Evolutionary conservation across 441 rosid genomes (phyloP).

Genomic region (Francoa sonchifolia): DNA sequence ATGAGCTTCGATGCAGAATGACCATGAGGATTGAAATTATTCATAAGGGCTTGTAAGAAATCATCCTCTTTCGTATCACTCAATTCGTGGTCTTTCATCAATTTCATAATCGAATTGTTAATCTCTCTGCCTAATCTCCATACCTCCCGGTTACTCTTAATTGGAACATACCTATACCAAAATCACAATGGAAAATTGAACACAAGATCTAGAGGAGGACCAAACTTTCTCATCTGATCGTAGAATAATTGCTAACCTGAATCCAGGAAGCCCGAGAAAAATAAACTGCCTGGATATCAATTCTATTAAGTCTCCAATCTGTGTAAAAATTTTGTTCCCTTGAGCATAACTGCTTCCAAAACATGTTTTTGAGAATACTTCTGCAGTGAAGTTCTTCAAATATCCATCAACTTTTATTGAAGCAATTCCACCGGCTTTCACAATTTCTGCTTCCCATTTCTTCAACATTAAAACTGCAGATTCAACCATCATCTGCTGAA

Average conservation of each 20-base stretch:
- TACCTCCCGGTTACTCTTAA: constrained; percentile 21
- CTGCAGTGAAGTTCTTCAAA: constrained; percentile 39
- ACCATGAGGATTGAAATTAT: constrained; percentile 13
- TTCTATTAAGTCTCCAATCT: constrained; percentile 23
- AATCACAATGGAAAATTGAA: background rate
- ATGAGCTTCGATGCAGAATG: constrained; percentile 21
- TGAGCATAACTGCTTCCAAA: constrained; percentile 44
- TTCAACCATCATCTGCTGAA: constrained; percentile 41
- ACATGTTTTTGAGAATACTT: constrained; percentile 47
- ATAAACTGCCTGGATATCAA: constrained; percentile 20
- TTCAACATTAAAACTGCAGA: constrained; percentile 26
- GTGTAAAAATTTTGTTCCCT: constrained; percentile 42
- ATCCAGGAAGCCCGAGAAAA: constrained; percentile 32
- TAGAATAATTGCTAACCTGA: constrained; percentile 18
- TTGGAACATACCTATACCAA: constrained; percentile 10
- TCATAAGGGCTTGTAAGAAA: constrained; percentile 31
- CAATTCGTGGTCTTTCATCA: constrained; percentile 21
- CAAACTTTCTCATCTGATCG: background rate
- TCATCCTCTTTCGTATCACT: constrained; percentile 19
- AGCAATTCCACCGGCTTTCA: constrained; percentile 16
- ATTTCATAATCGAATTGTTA: constrained; percentile 14
- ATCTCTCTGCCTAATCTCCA: constrained; percentile 36
- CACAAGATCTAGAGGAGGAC: too few relatives aligned
- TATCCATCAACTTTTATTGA: constrained; percentile 30
- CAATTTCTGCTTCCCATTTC: constrained; percentile 33